Evolutionary conservation across 805 yeast species (phyloP), one percentile per base, ranked within the genome.

Genomic region (Candida stauntonica): DNA sequence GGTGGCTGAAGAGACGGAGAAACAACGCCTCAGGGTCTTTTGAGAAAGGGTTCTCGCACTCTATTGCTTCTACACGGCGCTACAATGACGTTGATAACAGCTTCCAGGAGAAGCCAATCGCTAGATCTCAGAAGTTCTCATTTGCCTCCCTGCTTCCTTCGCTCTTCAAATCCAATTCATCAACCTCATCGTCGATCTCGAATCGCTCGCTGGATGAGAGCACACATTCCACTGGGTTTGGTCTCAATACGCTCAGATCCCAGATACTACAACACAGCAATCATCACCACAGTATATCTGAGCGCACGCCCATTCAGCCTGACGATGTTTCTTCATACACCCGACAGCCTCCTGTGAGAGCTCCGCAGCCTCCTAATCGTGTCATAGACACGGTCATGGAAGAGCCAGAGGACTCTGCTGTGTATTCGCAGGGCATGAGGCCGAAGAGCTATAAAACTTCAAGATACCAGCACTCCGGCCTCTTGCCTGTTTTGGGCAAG

Each of bases 351-450:
- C 41, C 40, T 33, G 23, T 17, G 26, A 24, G 38, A 7, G n/a
- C 29, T 9, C n/a, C 32, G n/a, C 39, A 17, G 26, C 29, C 33
- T 14, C 33, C 11, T 16, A 19, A 19, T 1, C 39, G 55, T 23
- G 46, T 47, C 3, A 53, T 53, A 13, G 58, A 55, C 16, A 55
- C 60, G 1, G 57, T 55, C n/a, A 41, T 46, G 27, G 60, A 55
- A 35, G 60, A 52, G 11, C 34, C 47, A 2, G 58, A 55, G 33
- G 26, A 47, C 5, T 39, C 47, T 5, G 8, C 33, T 14, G 13
- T n/a, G 13, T n/a, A 26, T 14, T n/a, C 15, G 14, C 6, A n/a
- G 7, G 28, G 14, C 6, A 9, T 7, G 7, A 26, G 7, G 14
- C 42, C 39, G 29, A 29, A 24, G 27, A 13, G 38, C 5, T 40